A percentile compares a stretch with the other conserved stretches of the same genome.
Evolutionary conservation across 129 eudicot genomes (phyloP).

Genomic region (Lactuca saligna): DNA sequence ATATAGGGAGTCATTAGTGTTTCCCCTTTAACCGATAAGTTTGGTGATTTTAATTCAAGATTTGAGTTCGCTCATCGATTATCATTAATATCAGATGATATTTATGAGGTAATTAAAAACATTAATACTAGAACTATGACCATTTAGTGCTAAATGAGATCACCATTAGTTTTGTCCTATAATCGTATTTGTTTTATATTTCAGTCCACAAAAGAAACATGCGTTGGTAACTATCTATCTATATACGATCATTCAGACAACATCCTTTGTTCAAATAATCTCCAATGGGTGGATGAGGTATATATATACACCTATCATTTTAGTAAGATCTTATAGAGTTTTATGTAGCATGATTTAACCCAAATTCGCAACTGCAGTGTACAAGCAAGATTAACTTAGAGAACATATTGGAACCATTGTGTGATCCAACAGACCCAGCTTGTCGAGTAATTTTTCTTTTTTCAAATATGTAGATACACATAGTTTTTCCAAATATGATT

Average conservation of each 20-base stretch:
- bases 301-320: not conserved
- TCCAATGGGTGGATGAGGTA: conserved; percentile 29
- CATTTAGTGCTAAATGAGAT: no score
- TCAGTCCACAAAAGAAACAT: conserved; percentile 30
- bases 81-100: conserved; percentile 34
- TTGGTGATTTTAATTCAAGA: conserved; percentile 20
- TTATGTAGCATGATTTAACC: not conserved
- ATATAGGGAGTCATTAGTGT: conserved; percentile 29
- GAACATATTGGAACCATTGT: conserved; percentile 14
- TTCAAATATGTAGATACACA: not conserved
- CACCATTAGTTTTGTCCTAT: not conserved
- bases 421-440: conserved; percentile 22
- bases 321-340: not conserved
- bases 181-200: not conserved
- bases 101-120: conserved; percentile 24
- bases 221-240: conserved; percentile 22
- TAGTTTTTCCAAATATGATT: not conserved
- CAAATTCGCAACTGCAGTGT: conserved; percentile 17
- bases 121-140: not conserved
- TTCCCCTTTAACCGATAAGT: conserved; percentile 26
- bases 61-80: conserved; percentile 27
- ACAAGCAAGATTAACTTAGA: conserved; percentile 3
- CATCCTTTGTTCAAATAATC: conserved; percentile 13
- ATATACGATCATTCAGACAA: conserved; percentile 22
- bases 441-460: conserved; percentile 24